These are phyloP conservation scores for Xylaria sp. DNA, from an alignment of 2,329 filamentous ascomycete species.

Conservation along the genomic window DNA sequence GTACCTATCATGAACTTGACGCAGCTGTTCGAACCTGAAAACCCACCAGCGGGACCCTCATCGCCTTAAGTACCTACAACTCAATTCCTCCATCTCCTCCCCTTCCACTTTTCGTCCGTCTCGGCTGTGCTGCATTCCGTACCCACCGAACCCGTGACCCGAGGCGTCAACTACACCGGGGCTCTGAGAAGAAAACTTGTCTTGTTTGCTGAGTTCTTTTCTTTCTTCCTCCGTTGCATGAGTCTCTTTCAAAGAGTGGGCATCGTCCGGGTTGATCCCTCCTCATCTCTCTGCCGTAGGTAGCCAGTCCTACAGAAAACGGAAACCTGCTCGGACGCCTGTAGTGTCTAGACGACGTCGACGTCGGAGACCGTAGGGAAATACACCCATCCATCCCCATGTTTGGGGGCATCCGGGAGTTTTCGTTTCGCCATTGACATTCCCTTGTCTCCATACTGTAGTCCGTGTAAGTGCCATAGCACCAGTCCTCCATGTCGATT, in stretches of 20 bases:
- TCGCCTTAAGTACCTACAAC: too few species aligned
- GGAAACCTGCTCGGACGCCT: too few species aligned
- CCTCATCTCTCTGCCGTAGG: conserved; percentile 6
- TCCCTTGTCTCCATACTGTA: background rate
- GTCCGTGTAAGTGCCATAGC: background rate
- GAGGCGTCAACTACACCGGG: conserved; percentile 13
- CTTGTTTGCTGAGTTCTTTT: conserved; percentile 5
- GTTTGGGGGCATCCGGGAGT: background rate
- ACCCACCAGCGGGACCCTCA: too few species aligned
- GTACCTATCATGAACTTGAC: too few species aligned
- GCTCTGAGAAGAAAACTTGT: conserved; percentile 7
- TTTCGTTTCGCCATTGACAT: background rate
- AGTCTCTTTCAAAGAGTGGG: conserved; percentile 9
- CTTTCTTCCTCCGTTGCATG: background rate
- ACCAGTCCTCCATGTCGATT: background rate
- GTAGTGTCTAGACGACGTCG: background rate
- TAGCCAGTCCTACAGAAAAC: background rate
- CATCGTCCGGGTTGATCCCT: conserved; percentile 1
- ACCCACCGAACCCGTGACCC: conserved; percentile 16
- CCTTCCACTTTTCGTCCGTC: conserved; percentile 12
- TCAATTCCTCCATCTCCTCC: background rate
- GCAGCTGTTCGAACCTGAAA: too few species aligned
- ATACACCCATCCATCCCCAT: background rate
- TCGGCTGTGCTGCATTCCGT: conserved; percentile 8
- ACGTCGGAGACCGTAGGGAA: background rate